Evolutionary conservation across 805 yeast genomes (phyloP).

Genomic region (Metschnikowia drakensbergensis): DNA sequence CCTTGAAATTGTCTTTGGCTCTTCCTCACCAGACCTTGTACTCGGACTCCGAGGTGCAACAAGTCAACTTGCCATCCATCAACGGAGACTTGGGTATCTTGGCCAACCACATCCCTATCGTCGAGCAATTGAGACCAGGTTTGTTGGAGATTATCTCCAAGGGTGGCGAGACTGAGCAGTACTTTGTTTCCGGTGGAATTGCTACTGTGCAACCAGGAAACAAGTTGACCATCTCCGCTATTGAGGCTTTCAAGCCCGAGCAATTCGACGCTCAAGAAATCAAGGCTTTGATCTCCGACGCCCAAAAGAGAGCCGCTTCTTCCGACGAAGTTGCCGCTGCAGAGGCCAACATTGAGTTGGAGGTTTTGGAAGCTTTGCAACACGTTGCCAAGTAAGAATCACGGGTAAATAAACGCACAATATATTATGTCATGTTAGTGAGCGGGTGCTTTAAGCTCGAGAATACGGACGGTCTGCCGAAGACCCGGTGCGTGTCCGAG

Average conservation of each 20-base stretch:
- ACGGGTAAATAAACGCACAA: background rate
- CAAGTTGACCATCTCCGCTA: slow-evolving; percentile 82
- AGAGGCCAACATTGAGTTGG: slow-evolving; percentile 92
- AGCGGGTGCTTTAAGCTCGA: background rate
- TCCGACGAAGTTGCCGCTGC: slow-evolving; percentile 87
- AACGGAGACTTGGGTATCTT: slow-evolving; percentile 96
- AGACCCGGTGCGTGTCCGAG: too few relatives aligned
- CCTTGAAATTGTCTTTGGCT: slow-evolving; percentile 82
- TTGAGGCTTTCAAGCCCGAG: slow-evolving; percentile 91
- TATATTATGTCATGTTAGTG: slow-evolving; percentile 4
- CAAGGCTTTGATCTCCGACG: slow-evolving; percentile 81
- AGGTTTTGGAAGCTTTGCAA: slow-evolving; percentile 92
- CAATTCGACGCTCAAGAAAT: slow-evolving; percentile 78
- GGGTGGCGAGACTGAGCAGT: slow-evolving; percentile 67
- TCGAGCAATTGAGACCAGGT: slow-evolving; percentile 96
- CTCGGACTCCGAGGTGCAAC: slow-evolving; percentile 51
- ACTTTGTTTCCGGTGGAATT: slow-evolving; percentile 92
- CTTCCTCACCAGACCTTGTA: slow-evolving; percentile 79
- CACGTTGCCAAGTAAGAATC: slow-evolving; percentile 62
- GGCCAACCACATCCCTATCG: slow-evolving; percentile 96
- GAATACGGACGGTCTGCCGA: too few relatives aligned
- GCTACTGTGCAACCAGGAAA: slow-evolving; percentile 96
- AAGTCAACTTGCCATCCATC: slow-evolving; percentile 93
- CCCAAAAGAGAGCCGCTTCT: slow-evolving; percentile 84
- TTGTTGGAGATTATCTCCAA: slow-evolving; percentile 85